Evolutionary conservation across 768 basidiomycete species (phyloP).

Genomic region (Calvatia gigantea): DNA sequence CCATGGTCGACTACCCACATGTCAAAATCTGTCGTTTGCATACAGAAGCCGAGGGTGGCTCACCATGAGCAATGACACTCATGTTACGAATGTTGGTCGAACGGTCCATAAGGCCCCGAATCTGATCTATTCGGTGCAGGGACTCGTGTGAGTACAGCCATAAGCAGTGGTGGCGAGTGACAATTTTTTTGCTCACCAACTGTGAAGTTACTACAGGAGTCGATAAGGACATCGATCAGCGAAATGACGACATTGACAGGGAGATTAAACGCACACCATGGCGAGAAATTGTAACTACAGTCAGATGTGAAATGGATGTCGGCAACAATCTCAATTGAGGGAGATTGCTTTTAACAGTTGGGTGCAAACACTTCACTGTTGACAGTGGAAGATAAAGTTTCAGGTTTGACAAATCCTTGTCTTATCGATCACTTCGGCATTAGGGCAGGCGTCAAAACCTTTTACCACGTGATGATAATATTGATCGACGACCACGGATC

Average conservation of each 20-base stretch:
- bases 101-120: constrained; percentile 83
- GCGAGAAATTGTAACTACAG: constrained; percentile 45
- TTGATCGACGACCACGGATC: not conserved
- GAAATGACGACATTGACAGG: constrained; percentile 13
- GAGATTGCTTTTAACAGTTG: constrained; percentile 31
- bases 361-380: constrained; percentile 30
- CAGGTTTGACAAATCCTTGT: constrained; percentile 31
- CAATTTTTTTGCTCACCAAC: constrained; percentile 53
- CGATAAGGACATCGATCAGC: constrained; percentile 29
- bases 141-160: constrained; percentile 14
- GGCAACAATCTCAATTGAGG: constrained; percentile 26
- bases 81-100: constrained; percentile 94
- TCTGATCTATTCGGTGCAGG: constrained; percentile 57
- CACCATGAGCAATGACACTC: constrained; percentile 91
- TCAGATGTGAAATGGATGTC: constrained; percentile 17
- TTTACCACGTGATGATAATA: not conserved
- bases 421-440: constrained; percentile 36
- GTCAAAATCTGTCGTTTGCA: constrained; percentile 12
- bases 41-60: constrained; percentile 26
- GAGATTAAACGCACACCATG: constrained; percentile 72
- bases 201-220: constrained; percentile 74
- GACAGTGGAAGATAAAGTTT: constrained; percentile 37
- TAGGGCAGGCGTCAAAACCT: constrained; percentile 30
- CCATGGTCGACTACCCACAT: constrained; percentile 87
- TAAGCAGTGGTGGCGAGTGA: not conserved